Conservation (phyloP, 805 yeast species). For the Nadsonia fulvescens region DNA sequence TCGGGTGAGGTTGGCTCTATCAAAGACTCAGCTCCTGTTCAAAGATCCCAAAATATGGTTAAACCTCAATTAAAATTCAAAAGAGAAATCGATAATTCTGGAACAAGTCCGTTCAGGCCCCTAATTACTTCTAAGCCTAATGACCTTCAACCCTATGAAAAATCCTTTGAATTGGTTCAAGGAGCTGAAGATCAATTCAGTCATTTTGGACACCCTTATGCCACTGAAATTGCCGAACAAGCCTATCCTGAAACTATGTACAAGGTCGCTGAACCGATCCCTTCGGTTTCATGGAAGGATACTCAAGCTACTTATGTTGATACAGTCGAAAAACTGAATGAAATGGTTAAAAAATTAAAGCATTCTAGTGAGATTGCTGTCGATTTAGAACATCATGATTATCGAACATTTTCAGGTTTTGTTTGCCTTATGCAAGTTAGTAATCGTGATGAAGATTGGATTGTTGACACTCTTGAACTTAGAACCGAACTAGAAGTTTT, state of each 20-base stretch:
- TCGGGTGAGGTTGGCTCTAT: too few relatives aligned
- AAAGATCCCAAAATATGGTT: slow-evolving; percentile 17
- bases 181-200: slow-evolving; percentile 6
- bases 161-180: slow-evolving; percentile 24
- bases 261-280: slow-evolving; percentile 27
- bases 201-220: slow-evolving; percentile 70
- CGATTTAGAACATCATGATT: slow-evolving; percentile 93
- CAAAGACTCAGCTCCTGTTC: too few relatives aligned
- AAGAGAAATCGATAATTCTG: slow-evolving; percentile 47
- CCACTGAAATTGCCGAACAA: slow-evolving; percentile 47
- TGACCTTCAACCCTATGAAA: slow-evolving; percentile 37
- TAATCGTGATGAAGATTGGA: slow-evolving; percentile 62
- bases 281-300: slow-evolving; percentile 45
- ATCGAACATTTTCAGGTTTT: slow-evolving; percentile 74
- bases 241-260: slow-evolving; percentile 48
- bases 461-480: slow-evolving; percentile 68
- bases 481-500: slow-evolving; percentile 51
- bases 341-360: slow-evolving; percentile 37
- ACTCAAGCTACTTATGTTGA: slow-evolving; percentile 54
- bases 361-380: slow-evolving; percentile 56
- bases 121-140: slow-evolving; percentile 55
- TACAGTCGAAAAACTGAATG: slow-evolving; percentile 28
- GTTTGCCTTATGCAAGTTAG: slow-evolving; percentile 90
- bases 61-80: slow-evolving; percentile 60
- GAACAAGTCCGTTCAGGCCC: slow-evolving; percentile 61